Percentiles rank a stretch among this genome's conserved stretches.
phyloP scores from a whole-genome alignment of 306 rosid genomes.

The Inga leiocalycina region DNA sequence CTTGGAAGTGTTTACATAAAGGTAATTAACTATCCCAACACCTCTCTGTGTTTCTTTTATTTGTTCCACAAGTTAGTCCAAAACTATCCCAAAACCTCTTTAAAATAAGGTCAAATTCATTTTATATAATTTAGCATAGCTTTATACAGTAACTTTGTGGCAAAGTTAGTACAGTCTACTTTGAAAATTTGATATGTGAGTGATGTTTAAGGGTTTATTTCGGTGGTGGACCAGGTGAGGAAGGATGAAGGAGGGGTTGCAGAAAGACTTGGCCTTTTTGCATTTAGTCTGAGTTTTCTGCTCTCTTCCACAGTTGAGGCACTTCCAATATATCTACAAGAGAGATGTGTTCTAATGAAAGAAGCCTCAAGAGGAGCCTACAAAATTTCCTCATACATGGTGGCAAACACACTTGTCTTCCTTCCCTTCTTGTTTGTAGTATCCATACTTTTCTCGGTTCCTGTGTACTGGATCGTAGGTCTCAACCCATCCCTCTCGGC shows the following conservation, averaged over 20 bases:
- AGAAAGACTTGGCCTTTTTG: slow-evolving; percentile 78
- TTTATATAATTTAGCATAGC: neutral
- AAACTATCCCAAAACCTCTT: neutral
- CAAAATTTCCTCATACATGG: slow-evolving; percentile 75
- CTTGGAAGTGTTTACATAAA: slow-evolving; percentile 77
- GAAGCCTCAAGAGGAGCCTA: slow-evolving; percentile 90
- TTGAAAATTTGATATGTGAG: neutral
- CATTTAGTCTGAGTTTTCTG: slow-evolving; percentile 87
- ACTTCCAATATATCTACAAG: slow-evolving; percentile 89
- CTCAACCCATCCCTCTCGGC: slow-evolving; percentile 73
- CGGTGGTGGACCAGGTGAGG: slow-evolving; percentile 32
- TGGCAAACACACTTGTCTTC: slow-evolving; percentile 84
- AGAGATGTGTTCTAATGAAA: slow-evolving; percentile 80
- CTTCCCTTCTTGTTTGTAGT: slow-evolving; percentile 80
- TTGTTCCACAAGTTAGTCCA: neutral
- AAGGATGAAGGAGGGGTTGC: slow-evolving; percentile 73
- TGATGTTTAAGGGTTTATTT: neutral
- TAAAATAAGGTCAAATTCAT: neutral
- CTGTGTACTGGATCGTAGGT: slow-evolving; percentile 88
- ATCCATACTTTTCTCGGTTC: slow-evolving; percentile 64
- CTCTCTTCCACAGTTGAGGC: slow-evolving; percentile 91
- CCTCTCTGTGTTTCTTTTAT: neutral
- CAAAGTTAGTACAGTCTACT: neutral
- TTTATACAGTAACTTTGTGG: neutral
- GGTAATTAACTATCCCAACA: neutral